Evolutionary conservation across 1,284 basidiomycete species (phyloP).

Genomic region (Ceratobasidium sp.): DNA sequence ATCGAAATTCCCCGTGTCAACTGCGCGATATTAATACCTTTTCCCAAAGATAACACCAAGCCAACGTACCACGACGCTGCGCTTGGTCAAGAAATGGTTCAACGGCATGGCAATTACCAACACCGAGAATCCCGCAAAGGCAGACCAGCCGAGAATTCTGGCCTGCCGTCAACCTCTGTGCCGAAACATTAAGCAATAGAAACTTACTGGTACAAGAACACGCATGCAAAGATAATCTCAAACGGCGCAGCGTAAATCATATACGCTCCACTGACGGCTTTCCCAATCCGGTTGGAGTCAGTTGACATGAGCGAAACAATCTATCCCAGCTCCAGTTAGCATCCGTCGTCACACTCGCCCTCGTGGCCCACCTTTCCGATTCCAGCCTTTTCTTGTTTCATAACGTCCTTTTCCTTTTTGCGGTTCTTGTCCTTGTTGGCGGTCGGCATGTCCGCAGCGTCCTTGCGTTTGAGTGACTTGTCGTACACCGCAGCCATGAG

Average conservation of each 20-base stretch:
- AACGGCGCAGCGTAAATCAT: slow-evolving; percentile 62
- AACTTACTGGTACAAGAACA: slow-evolving; percentile 80
- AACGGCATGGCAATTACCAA: slow-evolving; percentile 75
- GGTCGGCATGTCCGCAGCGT: slow-evolving; percentile 55
- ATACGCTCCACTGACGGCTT: slow-evolving; percentile 50
- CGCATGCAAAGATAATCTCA: slow-evolving; percentile 76
- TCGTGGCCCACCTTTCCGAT: slow-evolving; percentile 52
- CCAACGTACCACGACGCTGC: slow-evolving; percentile 52
- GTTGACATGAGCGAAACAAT: slow-evolving; percentile 81
- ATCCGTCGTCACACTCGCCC: too few species aligned
- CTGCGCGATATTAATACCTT: slow-evolving; percentile 50
- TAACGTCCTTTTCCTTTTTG: slow-evolving; percentile 51
- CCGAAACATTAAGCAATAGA: not conserved
- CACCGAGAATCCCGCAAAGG: slow-evolving; percentile 85
- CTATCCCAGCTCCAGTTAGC: too few species aligned
- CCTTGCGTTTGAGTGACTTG: slow-evolving; percentile 85
- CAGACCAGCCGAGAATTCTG: slow-evolving; percentile 81
- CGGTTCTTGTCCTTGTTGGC: slow-evolving; percentile 43
- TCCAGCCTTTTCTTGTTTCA: slow-evolving; percentile 49
- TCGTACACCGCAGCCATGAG: slow-evolving; percentile 87
- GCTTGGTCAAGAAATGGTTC: slow-evolving; percentile 67
- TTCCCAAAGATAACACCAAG: slow-evolving; percentile 10
- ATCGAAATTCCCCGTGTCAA: slow-evolving; percentile 77
- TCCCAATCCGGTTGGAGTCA: slow-evolving; percentile 44
- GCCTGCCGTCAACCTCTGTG: not conserved